Conservation (phyloP, 495 filamentous ascomycete species). For the Ramalina intermedia region DNA sequence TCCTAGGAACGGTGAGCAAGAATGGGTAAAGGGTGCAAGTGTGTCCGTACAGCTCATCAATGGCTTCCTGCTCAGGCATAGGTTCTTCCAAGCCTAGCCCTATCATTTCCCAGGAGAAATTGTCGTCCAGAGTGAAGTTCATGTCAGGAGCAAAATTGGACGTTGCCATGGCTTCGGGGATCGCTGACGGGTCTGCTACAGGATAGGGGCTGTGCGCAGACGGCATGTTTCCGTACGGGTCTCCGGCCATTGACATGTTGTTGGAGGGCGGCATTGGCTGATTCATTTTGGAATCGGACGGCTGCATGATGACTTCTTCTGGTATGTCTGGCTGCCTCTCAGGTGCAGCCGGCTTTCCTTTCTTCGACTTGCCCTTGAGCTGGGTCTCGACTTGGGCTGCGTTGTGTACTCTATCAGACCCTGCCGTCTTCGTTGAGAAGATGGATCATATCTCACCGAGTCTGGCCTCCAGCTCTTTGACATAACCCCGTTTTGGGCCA, state of each 20-base stretch:
- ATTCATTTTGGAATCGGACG: background rate
- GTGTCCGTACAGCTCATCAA: conserved; percentile 68
- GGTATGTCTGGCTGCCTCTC: conserved; percentile 3
- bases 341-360: conserved; percentile 20
- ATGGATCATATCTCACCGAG: conserved; percentile 42
- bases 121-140: conserved; percentile 21
- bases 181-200: conserved; percentile 16
- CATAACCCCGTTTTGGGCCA: conserved; percentile 93
- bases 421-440: background rate
- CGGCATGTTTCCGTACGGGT: conserved; percentile 13
- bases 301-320: background rate
- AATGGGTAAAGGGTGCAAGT: background rate
- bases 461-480: conserved; percentile 90
- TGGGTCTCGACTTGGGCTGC: conserved; percentile 89
- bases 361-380: conserved; percentile 46
- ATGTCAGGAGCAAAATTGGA: conserved; percentile 6
- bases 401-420: background rate
- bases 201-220: conserved; percentile 15
- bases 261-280: background rate
- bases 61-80: conserved; percentile 70
- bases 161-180: conserved; percentile 5
- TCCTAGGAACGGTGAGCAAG: conserved; percentile 31
- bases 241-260: conserved; percentile 9
- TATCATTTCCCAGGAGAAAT: conserved; percentile 81
- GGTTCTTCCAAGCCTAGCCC: conserved; percentile 85